Evolutionary conservation across 768 basidiomycete species (phyloP), one percentile per base, ranked within the genome.

Genomic region (Trametes gibbosa): DNA sequence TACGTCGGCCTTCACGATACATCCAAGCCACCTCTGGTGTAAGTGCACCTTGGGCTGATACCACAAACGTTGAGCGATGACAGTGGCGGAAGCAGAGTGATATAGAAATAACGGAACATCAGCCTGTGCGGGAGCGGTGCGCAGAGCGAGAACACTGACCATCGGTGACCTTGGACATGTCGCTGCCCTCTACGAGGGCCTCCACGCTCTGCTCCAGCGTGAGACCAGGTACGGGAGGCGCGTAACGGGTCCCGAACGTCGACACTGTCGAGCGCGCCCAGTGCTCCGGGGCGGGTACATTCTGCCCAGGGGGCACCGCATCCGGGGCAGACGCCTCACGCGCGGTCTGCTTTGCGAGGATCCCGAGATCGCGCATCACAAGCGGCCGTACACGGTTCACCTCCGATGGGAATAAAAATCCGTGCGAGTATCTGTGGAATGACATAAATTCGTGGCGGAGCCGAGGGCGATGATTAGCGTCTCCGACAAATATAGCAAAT

Each of bases 401-500:
- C 69, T 94, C 89, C 10, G 92, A 92, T 2, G 96, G 96, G 78
- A 93, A 98, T 34, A 98, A 72, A 77, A 92, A 98, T 0, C 96
- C 96, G 73, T 97, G 96, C 7, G 93, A 85, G 70, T 98, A 96
- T 12, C 92, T 93, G 67, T 21, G 48, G 47, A 59, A 50, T 48
- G 55, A 16, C 6, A 42, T 17, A 47, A 61, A 62, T 55, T 10
- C 51, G 27, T 42, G 45, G 12, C 16, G 7, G 23, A 19, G 29
- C 37, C 13, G 40, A 56, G 21, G 6, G 5, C 14, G 12, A 32
- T 32, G 29, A 32, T 32, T 32, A 32, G 29, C 29, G 29, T 32
- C 10, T n/a, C n/a, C n/a, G n/a, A n/a, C 24, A 19, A 19, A 46
- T 39, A 24, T 16, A 48, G 0, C 23, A 25, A 40, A 25, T 25